These are phyloP conservation scores for Microdochium bolleyi DNA, from an alignment of 2,329 filamentous ascomycete species.

Conservation along the genomic window DNA sequence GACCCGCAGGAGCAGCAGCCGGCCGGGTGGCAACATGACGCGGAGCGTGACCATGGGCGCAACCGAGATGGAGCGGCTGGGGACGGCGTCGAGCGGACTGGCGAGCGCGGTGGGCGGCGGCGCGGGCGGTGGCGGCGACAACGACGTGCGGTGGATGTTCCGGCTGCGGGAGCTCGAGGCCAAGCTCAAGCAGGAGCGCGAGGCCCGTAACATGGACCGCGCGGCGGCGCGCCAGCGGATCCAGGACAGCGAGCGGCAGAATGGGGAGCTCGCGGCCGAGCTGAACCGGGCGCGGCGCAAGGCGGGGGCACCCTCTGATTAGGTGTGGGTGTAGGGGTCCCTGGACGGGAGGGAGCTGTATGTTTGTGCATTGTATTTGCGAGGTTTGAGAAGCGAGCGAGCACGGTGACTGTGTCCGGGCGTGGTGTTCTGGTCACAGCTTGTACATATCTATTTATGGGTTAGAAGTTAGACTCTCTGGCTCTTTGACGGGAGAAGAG, in stretches of 20 bases:
- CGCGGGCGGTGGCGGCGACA: slow-evolving; percentile 14
- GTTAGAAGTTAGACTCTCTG: no score
- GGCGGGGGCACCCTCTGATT: not conserved
- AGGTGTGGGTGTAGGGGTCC: not conserved
- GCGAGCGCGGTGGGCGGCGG: slow-evolving; percentile 1
- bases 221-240: slow-evolving; percentile 69
- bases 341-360: not conserved
- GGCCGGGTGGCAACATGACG: slow-evolving; percentile 12
- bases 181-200: slow-evolving; percentile 81
- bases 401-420: no score
- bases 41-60: slow-evolving; percentile 15
- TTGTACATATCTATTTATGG: no score
- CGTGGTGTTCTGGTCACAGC: no score
- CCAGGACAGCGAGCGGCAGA: slow-evolving; percentile 22
- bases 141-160: slow-evolving; percentile 75
- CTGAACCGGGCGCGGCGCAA: slow-evolving; percentile 13
- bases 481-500: no score
- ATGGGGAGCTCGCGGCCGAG: slow-evolving; percentile 20
- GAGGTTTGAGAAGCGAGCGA: not conserved
- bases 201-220: slow-evolving; percentile 77
- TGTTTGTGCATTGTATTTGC: not conserved
- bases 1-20: slow-evolving; percentile 11
- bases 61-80: slow-evolving; percentile 11
- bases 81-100: not conserved
- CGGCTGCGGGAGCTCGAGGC: slow-evolving; percentile 81